Conservation (phyloP, 2,329 filamentous ascomycete species). For the Colletotrichum orbiculare region DNA sequence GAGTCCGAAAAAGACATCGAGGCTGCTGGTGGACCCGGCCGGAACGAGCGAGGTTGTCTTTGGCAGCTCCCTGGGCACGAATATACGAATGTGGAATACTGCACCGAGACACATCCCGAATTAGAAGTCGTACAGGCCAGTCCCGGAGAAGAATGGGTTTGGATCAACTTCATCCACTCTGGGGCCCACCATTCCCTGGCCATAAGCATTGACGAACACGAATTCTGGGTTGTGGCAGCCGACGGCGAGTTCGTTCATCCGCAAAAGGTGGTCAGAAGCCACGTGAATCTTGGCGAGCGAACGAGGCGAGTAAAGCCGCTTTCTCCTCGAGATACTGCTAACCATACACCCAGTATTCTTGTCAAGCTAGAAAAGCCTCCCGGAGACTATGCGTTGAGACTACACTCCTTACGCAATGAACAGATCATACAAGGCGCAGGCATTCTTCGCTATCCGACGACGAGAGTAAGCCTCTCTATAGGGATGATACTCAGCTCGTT, state of each 20-base stretch:
- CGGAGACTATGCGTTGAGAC: slow-evolving; percentile 14
- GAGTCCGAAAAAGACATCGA: slow-evolving; percentile 16
- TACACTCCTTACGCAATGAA: slow-evolving; percentile 18
- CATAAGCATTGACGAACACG: slow-evolving; percentile 62
- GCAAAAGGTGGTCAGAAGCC: slow-evolving; percentile 42
- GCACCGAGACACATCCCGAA: slow-evolving; percentile 9
- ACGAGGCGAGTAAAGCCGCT: background rate
- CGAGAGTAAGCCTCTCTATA: background rate
- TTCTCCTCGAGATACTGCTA: background rate
- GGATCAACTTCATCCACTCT: slow-evolving; percentile 26
- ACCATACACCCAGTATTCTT: background rate
- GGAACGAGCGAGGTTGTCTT: slow-evolving; percentile 17
- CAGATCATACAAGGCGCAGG: slow-evolving; percentile 25
- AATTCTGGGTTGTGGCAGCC: slow-evolving; percentile 64
- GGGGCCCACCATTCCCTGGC: slow-evolving; percentile 34
- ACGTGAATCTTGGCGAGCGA: slow-evolving; percentile 19
- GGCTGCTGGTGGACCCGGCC: slow-evolving; percentile 12
- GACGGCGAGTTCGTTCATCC: slow-evolving; percentile 67
- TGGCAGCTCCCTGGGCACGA: slow-evolving; percentile 9
- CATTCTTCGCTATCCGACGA: slow-evolving; percentile 1
- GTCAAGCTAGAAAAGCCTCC: slow-evolving; percentile 11
- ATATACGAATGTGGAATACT: slow-evolving; percentile 19
- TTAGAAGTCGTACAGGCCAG: slow-evolving; percentile 10
- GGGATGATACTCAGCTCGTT: too few relatives aligned
- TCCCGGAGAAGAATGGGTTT: slow-evolving; percentile 8